These are phyloP conservation scores for Leptographium flavum DNA, from an alignment of 2,329 filamentous ascomycete species.

Conservation along the genomic window DNA sequence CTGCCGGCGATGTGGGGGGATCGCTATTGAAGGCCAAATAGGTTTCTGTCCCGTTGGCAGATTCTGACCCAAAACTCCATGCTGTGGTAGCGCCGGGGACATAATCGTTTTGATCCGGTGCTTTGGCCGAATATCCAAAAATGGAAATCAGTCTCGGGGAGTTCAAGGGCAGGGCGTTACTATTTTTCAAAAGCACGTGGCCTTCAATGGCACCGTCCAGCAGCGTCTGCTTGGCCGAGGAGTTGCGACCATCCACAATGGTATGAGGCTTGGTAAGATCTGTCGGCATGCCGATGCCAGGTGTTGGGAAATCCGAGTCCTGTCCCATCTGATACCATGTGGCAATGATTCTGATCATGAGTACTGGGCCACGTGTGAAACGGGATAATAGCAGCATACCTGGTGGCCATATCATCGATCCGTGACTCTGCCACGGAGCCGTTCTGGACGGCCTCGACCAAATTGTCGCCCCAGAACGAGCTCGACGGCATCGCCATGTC, in stretches of 20 bases:
- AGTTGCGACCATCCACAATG: slow-evolving; percentile 40
- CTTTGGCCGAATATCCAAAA: slow-evolving; percentile 46
- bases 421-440: slow-evolving; percentile 41
- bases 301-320: slow-evolving; percentile 28
- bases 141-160: slow-evolving; percentile 37
- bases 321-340: slow-evolving; percentile 43
- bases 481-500: slow-evolving; percentile 55
- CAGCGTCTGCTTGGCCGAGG: slow-evolving; percentile 24
- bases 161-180: slow-evolving; percentile 38
- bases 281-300: slow-evolving; percentile 36
- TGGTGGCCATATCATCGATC: slow-evolving; percentile 21
- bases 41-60: slow-evolving; percentile 10
- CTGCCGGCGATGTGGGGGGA: not conserved
- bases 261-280: slow-evolving; percentile 34
- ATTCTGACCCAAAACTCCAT: slow-evolving; percentile 26
- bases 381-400: slow-evolving; percentile 6
- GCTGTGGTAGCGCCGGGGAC: slow-evolving; percentile 20
- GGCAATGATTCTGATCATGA: slow-evolving; percentile 27
- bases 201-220: slow-evolving; percentile 47
- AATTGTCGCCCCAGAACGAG: slow-evolving; percentile 34
- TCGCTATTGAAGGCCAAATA: not conserved
- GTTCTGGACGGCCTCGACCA: slow-evolving; percentile 43
- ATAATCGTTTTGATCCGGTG: slow-evolving; percentile 26
- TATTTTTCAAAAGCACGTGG: slow-evolving; percentile 52
- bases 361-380: not conserved